These are phyloP conservation scores for Colletotrichum sp. DNA, from an alignment of 2,329 filamentous ascomycete species.

Conservation along the genomic window DNA sequence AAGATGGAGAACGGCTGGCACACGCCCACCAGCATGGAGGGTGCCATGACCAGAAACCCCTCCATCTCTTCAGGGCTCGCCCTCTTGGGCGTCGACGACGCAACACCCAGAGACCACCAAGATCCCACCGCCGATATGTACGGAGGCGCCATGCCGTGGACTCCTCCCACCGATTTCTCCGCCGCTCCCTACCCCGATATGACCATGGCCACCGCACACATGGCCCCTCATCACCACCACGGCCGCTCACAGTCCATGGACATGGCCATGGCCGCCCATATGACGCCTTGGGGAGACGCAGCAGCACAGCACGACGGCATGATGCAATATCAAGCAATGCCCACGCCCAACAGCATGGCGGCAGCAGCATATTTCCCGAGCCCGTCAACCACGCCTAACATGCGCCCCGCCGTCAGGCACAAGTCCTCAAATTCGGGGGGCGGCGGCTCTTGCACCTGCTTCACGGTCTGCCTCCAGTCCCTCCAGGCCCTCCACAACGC, in stretches of 20 bases:
- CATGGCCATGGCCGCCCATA: constrained; percentile 30
- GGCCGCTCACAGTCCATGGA: constrained; percentile 42
- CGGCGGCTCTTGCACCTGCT: constrained; percentile 47
- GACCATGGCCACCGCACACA: constrained; percentile 30
- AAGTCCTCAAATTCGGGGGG: constrained; percentile 23
- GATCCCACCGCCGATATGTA: constrained; percentile 37
- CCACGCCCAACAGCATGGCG: constrained; percentile 37
- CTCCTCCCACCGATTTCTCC: constrained; percentile 39
- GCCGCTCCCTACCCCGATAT: constrained; percentile 35
- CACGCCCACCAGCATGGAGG: constrained; percentile 40
- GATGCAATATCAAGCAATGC: constrained; percentile 36
- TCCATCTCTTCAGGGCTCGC: constrained; percentile 38
- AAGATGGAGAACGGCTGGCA: constrained; percentile 42
- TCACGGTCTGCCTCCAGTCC: constrained; percentile 49
- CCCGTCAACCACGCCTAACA: constrained; percentile 40
- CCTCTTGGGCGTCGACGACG: constrained; percentile 34
- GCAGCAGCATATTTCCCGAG: constrained; percentile 43
- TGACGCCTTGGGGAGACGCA: constrained; percentile 32
- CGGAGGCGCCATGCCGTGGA: constrained; percentile 42
- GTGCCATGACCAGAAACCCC: constrained; percentile 34
- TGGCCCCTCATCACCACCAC: constrained; percentile 28
- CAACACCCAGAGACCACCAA: constrained; percentile 19
- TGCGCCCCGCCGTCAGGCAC: constrained; percentile 30
- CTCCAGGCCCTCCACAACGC: constrained; percentile 53
- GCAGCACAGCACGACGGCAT: constrained; percentile 30